phyloP scores from a whole-genome alignment of 179 eudicot genomes.

The Silene vulgaris region DNA sequence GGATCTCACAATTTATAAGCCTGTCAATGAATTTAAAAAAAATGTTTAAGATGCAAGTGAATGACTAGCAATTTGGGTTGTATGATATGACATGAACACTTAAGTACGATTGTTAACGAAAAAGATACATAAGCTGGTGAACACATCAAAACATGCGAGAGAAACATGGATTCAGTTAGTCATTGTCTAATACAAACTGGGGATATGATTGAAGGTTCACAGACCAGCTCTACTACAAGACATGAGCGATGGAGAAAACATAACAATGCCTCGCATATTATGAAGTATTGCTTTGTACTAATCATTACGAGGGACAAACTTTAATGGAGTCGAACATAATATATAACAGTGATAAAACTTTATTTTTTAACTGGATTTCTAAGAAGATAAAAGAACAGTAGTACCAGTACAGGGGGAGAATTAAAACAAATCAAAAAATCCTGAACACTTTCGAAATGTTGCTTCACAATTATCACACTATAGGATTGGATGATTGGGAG shows the following conservation, averaged over 20 bases:
- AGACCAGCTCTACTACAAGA: background rate
- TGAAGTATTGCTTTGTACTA: background rate
- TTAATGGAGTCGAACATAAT: background rate
- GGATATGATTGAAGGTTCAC: background rate
- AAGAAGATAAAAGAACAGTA: background rate
- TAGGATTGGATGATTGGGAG: no score
- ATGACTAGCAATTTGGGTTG: background rate
- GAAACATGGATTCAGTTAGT: background rate
- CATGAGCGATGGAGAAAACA: background rate
- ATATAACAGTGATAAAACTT: background rate
- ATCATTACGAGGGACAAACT: background rate
- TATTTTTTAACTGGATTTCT: background rate
- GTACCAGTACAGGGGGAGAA: background rate
- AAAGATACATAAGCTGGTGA: background rate
- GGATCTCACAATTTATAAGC: background rate
- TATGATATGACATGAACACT: background rate
- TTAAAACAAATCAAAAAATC: background rate
- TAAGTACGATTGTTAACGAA: background rate
- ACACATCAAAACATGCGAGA: background rate
- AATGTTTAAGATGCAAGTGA: background rate
- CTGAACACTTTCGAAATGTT: background rate
- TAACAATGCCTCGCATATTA: slow-evolving; percentile 1
- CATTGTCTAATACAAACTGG: background rate
- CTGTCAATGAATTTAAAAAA: background rate
- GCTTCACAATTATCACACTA: background rate